A percentile compares a stretch with the other conserved stretches of the same genome.
These are phyloP conservation scores for Naumovozyma baii DNA, from an alignment of 805 yeast genomes.

Conservation along the genomic window DNA sequence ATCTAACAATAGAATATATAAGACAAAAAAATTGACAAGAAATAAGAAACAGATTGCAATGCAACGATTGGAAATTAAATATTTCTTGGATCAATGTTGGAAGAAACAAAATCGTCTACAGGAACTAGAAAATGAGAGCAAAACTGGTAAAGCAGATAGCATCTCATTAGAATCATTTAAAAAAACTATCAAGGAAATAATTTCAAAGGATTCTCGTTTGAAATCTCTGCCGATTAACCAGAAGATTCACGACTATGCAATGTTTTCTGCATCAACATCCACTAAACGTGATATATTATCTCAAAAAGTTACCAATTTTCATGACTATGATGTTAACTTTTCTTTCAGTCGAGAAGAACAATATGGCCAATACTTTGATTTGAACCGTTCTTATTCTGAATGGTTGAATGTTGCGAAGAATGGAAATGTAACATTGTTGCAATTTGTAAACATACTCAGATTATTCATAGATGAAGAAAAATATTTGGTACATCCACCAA, in stretches of 20 bases:
- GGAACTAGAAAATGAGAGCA: conserved; percentile 3
- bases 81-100: conserved; percentile 40
- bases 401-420: conserved; percentile 41
- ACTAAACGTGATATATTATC: conserved; percentile 39
- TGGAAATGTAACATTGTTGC: conserved; percentile 36
- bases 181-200: conserved; percentile 26
- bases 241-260: conserved; percentile 12
- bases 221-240: conserved; percentile 9
- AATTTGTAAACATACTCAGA: conserved; percentile 41
- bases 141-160: conserved; percentile 6
- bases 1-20: conserved; percentile 23
- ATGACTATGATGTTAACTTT: conserved; percentile 38
- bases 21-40: conserved; percentile 34
- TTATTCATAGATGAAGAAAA: conserved; percentile 29
- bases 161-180: conserved; percentile 34
- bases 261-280: conserved; percentile 17
- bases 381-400: conserved; percentile 39
- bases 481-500: conserved; percentile 19
- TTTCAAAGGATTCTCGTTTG: conserved; percentile 21
- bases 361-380: conserved; percentile 56
- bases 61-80: conserved; percentile 60
- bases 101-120: conserved; percentile 21
- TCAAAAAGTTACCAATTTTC: conserved; percentile 30
- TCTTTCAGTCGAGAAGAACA: conserved; percentile 52
- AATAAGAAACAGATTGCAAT: conserved; percentile 39